Base-by-base conservation (phyloP, 345 rosid species). In the Corchorus capsularis region DNA sequence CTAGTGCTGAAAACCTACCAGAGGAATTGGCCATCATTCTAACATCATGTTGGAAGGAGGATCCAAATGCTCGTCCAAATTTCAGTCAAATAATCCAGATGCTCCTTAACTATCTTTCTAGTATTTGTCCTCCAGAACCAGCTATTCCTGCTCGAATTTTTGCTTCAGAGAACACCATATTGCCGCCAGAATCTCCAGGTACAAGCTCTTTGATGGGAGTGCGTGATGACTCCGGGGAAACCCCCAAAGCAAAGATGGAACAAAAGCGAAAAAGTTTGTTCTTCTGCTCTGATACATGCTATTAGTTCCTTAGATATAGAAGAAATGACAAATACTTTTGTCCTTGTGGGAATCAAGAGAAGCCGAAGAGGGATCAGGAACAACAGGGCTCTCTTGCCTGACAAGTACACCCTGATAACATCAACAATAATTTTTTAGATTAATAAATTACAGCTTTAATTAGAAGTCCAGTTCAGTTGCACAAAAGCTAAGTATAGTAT, bases 41-140 rank as follows among this genome's bases (percentile, higher is more conserved):
- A 74, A 93, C 97, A 61, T 91, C 96, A 0, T 93, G 97, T 74
- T 96, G 99, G 99, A 85, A 92, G 80, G 97, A 96, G 79, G 96
- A 93, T 79, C 94, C 99, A 4, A 87, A 92, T 83, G 84, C 91
- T 55, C 87, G 98, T 55, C 94, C 98, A 2, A 90, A 92, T 82
- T 96, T 96, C 83, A 89, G 82, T 75, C 89, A 92, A 73, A 95
- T 93, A 73, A 92, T 93, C 81, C 93, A 89, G 74, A 87, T 89
- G 92, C 92, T 93, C 65, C 89, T 87, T 59, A 90, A 81, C 68
- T 87, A 91, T 83, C 91, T 89, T 17, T 85, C 89, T 41, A 83
- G 88, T 2, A 65, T 89, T 73, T 85, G 80, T 66, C 92, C 96
- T 17, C 89, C 86, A 0, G 82, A 85, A 77, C 93, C 87, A 0